A percentile compares a stretch with the other conserved stretches of the same genome.
Conservation (phyloP, 1,139 yeast species). For the Candida sojae region DNA sequence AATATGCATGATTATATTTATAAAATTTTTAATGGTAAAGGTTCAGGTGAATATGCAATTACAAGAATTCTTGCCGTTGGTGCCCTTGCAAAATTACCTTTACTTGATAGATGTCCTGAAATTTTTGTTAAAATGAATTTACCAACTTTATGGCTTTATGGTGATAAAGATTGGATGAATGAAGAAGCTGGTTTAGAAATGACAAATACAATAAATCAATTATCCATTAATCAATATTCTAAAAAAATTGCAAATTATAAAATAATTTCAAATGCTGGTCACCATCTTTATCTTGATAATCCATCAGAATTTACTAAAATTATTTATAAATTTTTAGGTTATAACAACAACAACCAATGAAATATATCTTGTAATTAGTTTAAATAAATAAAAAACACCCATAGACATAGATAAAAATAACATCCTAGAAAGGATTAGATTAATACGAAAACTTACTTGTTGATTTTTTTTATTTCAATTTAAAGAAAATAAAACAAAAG, state of each 20-base stretch:
- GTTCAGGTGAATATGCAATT: constrained; percentile 50
- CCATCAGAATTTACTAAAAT: constrained; percentile 38
- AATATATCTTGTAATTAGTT: too few relatives aligned
- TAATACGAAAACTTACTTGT: too few relatives aligned
- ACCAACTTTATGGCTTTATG: constrained; percentile 49
- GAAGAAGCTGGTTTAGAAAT: constrained; percentile 44
- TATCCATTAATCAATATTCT: constrained; percentile 20
- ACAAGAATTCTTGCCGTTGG: constrained; percentile 43
- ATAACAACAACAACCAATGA: neutral
- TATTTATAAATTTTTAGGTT: constrained; percentile 39
- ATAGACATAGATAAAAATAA: too few relatives aligned
- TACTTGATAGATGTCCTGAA: constrained; percentile 45
- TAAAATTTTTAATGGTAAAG: constrained; percentile 40
- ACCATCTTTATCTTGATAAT: constrained; percentile 78
- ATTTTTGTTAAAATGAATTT: constrained; percentile 36
- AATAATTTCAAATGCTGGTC: constrained; percentile 64
- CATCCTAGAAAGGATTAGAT: too few relatives aligned
- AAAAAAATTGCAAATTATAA: constrained; percentile 34
- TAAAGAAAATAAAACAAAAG: neutral
- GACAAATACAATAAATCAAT: constrained; percentile 39
- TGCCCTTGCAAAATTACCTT: constrained; percentile 45
- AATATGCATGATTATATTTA: constrained; percentile 44
- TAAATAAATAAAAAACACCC: too few relatives aligned
- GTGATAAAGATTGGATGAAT: constrained; percentile 53
- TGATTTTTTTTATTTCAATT: too few relatives aligned